phyloP scores from a whole-genome alignment of 1,284 basidiomycete genomes.

The Gastroboletus turbinatus region DNA sequence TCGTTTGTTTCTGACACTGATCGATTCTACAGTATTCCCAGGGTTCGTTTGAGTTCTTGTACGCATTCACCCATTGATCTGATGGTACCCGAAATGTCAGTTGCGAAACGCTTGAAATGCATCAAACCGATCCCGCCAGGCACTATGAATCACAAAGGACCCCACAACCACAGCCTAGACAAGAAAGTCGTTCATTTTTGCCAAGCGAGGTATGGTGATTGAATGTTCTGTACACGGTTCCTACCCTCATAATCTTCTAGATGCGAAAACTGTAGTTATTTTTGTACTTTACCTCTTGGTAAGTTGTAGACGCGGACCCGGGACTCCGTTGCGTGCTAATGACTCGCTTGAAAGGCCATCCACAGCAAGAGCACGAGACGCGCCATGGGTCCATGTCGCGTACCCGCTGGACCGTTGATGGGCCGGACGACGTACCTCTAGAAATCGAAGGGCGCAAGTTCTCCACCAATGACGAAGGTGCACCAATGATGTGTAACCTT shows the following conservation, averaged over 20 bases:
- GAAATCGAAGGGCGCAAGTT: slow-evolving; percentile 59
- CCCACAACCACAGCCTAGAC: slow-evolving; percentile 49
- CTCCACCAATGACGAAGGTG: slow-evolving; percentile 56
- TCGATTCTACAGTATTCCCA: slow-evolving; percentile 24
- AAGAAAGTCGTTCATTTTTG: slow-evolving; percentile 49
- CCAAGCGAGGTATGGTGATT: slow-evolving; percentile 39
- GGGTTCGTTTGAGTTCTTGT: slow-evolving; percentile 16
- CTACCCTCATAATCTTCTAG: slow-evolving; percentile 27
- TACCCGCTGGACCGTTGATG: slow-evolving; percentile 56
- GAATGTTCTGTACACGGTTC: neutral
- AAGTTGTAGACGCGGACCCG: neutral
- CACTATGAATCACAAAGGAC: slow-evolving; percentile 41
- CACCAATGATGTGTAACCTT: slow-evolving; percentile 63
- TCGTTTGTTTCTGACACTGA: neutral
- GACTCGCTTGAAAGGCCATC: slow-evolving; percentile 44
- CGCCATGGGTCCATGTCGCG: slow-evolving; percentile 63
- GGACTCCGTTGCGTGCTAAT: neutral
- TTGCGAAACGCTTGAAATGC: slow-evolving; percentile 49
- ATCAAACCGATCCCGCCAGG: slow-evolving; percentile 47
- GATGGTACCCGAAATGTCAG: slow-evolving; percentile 27
- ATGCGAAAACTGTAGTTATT: slow-evolving; percentile 57
- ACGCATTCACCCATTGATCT: neutral
- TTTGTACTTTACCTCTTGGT: slow-evolving; percentile 59
- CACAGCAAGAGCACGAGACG: slow-evolving; percentile 61
- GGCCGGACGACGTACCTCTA: slow-evolving; percentile 42